Evolutionary conservation across 768 basidiomycete genomes (phyloP), one percentile per base, ranked within the genome.

Genomic region (Auricularia sp.): DNA sequence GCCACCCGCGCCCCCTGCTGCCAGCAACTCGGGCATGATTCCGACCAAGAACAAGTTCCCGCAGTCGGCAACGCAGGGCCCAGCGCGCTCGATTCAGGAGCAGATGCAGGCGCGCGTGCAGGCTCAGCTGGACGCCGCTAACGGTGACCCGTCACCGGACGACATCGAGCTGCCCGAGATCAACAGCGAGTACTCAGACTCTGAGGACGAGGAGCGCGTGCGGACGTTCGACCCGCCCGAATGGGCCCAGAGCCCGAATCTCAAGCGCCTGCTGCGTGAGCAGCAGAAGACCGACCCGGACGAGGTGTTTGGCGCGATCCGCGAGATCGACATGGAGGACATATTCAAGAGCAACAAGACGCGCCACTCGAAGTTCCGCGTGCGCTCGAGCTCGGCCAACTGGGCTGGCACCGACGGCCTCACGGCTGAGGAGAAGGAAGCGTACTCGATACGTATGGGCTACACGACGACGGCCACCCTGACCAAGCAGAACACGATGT

Each of bases 101-200:
- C 85, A 88, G 68, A 76, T 88, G 64, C 81, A 85, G 65, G 86
- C 87, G 33, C 62, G 64, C 39, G 61, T 69, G 45, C 51, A 68
- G 62, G 63, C 37, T 10, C 56, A 67, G 61, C 42, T 65, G 21
- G 63, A 54, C 16, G 65, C 65, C 45, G 81, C 84, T 14, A 74
- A 75, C 24, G 56, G 56, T 7, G 56, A 59, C 24, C 56, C 56
- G 54, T 80, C 82, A 63, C 75, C 77, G 44, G 72, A 76, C 44
- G 71, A 72, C 72, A 92, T 95, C 69, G 94, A 94, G 70, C 80
- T 99, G 18, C 95, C 96, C 0, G 96, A 98, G 58, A 94, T 97
- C 71, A 89, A 94, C 70, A 94, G 91, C 76, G 96, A 98, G 77
- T 98, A 98, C 75, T 97, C 94, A 4, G 92, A 95, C 75, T 97